Base-by-base conservation (phyloP, 805 yeast genomes). In the Wickerhamomyces chambardii region DNA sequence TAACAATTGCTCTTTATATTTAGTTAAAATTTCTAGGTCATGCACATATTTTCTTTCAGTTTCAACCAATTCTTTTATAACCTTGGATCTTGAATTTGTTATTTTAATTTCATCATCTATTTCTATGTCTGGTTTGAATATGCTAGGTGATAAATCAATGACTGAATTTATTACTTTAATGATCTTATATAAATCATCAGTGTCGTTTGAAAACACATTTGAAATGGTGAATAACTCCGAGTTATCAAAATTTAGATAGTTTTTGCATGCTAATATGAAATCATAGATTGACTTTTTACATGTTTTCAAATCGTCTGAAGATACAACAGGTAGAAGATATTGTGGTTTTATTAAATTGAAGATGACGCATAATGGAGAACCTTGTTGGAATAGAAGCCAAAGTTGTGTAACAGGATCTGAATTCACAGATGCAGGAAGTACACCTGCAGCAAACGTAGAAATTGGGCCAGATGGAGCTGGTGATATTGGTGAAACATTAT, bases 321-420 rank as follows among this genome's bases (percentile, higher is more conserved):
- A 73, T 6, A 81, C 74, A 14, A 78, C 70, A 2, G 80, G 69
- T 31, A 82, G 63, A 36, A 78, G 74, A 36, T 70, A 67, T 28
- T 68, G 68, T 2, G 80, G 78, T 36, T 67, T 68, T 16, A 86
- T 68, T 12, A 76, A 64, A 58, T 92, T 90, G 64, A 82, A 85
- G 7, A 90, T 63, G 29, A 85, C 72, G 56, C 97, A 89, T 29
- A 92, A 64, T 4, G 97, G 95, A 3, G 94, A 80, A 10, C 97
- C 98, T 50, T 84, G 86, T 49, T 90, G 94, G 50, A 92, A 78
- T 25, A 92, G 63, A 45, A 85, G 79, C 76, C 95, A 84, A 30
- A 92, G 55, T 42, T 86, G 89, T 2, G 96, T 86, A 3, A 84
- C 97, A 4, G 97, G 97, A 55, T 92, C 99, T 50, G 84, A 82